Evolutionary conservation across 257 asterid genomes (phyloP).

Genomic region (Parsonsia alboflavescens): DNA sequence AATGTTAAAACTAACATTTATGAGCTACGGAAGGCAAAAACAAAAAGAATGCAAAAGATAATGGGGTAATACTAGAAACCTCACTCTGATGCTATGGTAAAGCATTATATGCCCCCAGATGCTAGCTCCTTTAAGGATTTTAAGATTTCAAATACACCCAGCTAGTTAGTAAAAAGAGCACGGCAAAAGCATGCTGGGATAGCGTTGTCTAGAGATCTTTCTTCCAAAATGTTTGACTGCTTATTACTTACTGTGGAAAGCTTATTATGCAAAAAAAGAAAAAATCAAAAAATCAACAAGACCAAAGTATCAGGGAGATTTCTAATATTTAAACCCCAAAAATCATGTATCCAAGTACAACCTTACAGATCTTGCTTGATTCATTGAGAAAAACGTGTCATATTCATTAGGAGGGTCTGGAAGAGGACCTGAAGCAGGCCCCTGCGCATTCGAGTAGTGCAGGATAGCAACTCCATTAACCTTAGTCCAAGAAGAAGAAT

Average conservation of each 20-base stretch:
- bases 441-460: slow-evolving; percentile 81
- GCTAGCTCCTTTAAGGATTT: not conserved
- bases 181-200: not conserved
- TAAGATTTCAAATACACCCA: slow-evolving; percentile 2
- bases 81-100: slow-evolving; percentile 10
- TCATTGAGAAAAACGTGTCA: slow-evolving; percentile 88
- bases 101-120: slow-evolving; percentile 6
- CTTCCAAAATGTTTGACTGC: not conserved
- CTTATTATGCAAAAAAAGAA: not conserved
- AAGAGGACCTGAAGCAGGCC: slow-evolving; percentile 91
- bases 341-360: slow-evolving; percentile 30
- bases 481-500: slow-evolving; percentile 50
- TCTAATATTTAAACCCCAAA: slow-evolving; percentile 26
- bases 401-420: slow-evolving; percentile 86
- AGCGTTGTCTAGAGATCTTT: not conserved
- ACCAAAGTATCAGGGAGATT: slow-evolving; percentile 19
- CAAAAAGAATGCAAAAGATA: not conserved
- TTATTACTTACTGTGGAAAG: slow-evolving; percentile 10
- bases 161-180: not conserved
- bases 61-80: slow-evolving; percentile 10
- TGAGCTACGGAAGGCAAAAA: not conserved
- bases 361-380: slow-evolving; percentile 95
- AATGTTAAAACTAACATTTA: not conserved
- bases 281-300: not conserved
- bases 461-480: slow-evolving; percentile 70